phyloP scores from a whole-genome alignment of 1,284 basidiomycete genomes.

The Ceratobasidium sp. region DNA sequence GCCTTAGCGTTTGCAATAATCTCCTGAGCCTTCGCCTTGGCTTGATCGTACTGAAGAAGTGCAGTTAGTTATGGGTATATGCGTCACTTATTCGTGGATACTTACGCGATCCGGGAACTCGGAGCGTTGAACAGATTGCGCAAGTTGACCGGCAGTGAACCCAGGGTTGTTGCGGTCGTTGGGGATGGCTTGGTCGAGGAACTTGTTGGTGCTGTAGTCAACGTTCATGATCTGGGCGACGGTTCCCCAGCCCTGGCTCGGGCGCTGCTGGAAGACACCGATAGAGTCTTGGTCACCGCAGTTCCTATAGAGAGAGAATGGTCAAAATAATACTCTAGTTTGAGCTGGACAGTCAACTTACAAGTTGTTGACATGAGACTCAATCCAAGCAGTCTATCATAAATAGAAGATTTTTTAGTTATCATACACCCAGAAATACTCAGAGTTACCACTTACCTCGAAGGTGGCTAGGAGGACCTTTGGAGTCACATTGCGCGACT shows the following conservation, averaged over 20 bases:
- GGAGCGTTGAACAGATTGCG: conserved; percentile 40
- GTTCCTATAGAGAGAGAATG: not conserved
- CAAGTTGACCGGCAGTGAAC: conserved; percentile 38
- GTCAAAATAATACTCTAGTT: not conserved
- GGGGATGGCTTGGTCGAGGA: conserved; percentile 40
- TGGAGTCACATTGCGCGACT: conserved; percentile 32
- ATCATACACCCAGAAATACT: not conserved
- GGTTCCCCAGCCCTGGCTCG: conserved; percentile 47
- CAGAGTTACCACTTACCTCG: conserved; percentile 21
- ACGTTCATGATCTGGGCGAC: conserved; percentile 46
- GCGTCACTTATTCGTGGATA: not conserved
- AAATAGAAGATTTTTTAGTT: not conserved
- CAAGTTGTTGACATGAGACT: conserved; percentile 44
- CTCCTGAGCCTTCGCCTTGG: conserved; percentile 27
- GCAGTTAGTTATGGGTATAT: not conserved
- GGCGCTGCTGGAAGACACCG: conserved; percentile 48
- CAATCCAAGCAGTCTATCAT: conserved; percentile 39
- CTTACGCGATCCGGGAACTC: conserved; percentile 42
- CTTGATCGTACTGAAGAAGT: conserved; percentile 31
- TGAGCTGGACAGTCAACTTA: not conserved
- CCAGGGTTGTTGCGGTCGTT: conserved; percentile 38
- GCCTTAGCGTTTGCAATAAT: conserved; percentile 15
- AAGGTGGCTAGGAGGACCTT: conserved; percentile 40
- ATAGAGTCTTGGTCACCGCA: conserved; percentile 47
- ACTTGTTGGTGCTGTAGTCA: conserved; percentile 41